Percentiles rank a stretch among this genome's conserved stretches.
Conservation (phyloP, 495 filamentous ascomycete genomes). For the Aspergillus nanangensis region DNA sequence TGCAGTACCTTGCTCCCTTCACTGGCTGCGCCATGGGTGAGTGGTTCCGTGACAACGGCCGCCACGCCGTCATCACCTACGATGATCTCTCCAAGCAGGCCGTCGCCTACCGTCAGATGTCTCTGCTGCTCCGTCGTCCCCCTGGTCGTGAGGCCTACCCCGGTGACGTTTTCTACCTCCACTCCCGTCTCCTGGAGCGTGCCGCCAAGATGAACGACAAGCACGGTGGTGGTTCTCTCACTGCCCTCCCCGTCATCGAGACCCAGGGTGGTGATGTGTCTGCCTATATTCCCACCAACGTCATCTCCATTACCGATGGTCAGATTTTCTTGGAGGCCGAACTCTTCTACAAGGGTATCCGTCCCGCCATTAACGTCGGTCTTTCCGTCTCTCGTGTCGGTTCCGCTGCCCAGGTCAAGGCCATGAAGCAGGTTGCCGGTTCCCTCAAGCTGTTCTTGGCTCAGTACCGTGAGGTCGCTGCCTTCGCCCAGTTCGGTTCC, state of each 20-base stretch:
- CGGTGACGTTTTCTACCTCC: conserved; percentile 99
- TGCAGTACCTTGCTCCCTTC: conserved; percentile 96
- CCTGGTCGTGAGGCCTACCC: conserved; percentile 99
- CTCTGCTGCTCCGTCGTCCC: conserved; percentile 95
- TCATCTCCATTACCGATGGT: conserved; percentile 99
- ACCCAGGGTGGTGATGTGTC: conserved; percentile 99
- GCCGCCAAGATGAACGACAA: conserved; percentile 98
- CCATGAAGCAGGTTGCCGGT: conserved; percentile 99
- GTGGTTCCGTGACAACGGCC: conserved; percentile 87
- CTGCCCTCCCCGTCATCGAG: conserved; percentile 97
- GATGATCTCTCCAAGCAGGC: conserved; percentile 99
- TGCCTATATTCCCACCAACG: conserved; percentile 99
- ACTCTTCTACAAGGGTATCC: conserved; percentile 99
- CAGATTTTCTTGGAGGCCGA: conserved; percentile 99
- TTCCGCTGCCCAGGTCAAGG: conserved; percentile 98
- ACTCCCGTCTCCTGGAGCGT: conserved; percentile 99
- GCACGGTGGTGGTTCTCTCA: conserved; percentile 92
- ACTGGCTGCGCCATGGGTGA: conserved; percentile 79
- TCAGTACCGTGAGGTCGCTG: conserved; percentile 99
- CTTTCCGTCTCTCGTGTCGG: conserved; percentile 99
- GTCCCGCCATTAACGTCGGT: conserved; percentile 99
- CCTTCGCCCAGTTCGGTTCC: conserved; percentile 99
- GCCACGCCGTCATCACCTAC: conserved; percentile 89
- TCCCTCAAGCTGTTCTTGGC: conserved; percentile 99
- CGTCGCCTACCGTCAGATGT: conserved; percentile 99